A percentile compares a stretch with the other conserved stretches of the same genome.
Conservation (phyloP, 306 rosid species). For the Morella rubra region DNA sequence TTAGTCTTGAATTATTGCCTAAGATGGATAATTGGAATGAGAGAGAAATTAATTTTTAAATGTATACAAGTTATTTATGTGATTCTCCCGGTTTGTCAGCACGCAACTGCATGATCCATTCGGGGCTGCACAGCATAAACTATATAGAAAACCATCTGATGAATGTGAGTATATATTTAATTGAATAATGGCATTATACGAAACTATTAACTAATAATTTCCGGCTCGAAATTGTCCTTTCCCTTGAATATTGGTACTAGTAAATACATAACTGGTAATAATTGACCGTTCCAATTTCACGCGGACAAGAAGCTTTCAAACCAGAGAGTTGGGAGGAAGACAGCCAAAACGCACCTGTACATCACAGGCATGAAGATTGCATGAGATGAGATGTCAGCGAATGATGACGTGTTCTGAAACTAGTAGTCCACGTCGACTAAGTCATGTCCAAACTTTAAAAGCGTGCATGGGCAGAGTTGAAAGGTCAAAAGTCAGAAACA, state of each 20-base stretch:
- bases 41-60: not conserved
- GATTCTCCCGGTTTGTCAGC: not conserved
- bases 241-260: too few species aligned
- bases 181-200: not conserved
- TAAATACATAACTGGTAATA: too few species aligned
- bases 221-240: too few species aligned
- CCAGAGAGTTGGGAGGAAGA: too few species aligned
- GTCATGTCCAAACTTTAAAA: not conserved
- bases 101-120: not conserved
- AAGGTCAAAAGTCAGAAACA: too few species aligned
- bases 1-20: not conserved
- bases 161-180: not conserved
- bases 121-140: not conserved
- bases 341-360: not conserved
- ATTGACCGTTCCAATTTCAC: not conserved
- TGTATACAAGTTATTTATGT: not conserved
- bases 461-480: too few species aligned
- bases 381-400: not conserved
- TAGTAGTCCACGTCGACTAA: conserved; percentile 5
- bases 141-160: not conserved
- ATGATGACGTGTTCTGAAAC: conserved; percentile 17
- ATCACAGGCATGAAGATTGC: not conserved
- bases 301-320: too few species aligned
- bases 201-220: too few species aligned
- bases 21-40: too few species aligned